phyloP scores from a whole-genome alignment of 2,329 filamentous ascomycete species.

The Neonectria faginata region DNA sequence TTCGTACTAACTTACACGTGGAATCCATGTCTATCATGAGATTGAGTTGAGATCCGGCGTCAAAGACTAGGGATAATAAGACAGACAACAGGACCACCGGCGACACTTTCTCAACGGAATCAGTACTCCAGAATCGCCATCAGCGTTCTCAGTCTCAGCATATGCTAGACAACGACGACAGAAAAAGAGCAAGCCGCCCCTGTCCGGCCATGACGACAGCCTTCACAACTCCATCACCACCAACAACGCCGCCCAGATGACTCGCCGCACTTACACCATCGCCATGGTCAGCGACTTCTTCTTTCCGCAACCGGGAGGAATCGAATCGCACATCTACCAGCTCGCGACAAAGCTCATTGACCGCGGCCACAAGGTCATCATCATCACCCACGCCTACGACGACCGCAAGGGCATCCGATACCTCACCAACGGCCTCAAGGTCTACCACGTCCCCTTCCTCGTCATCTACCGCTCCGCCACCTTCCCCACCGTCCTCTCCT shows the following conservation, averaged over 20 bases:
- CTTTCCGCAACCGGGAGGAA: conserved; percentile 95
- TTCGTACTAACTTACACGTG: conserved; percentile 36
- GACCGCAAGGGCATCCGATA: conserved; percentile 93
- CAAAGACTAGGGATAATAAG: conserved; percentile 20
- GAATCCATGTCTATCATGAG: conserved; percentile 30
- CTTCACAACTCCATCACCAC: conserved; percentile 22
- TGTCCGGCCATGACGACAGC: conserved; percentile 32
- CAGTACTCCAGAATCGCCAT: neutral
- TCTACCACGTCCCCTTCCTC: conserved; percentile 97
- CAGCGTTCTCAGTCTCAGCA: conserved; percentile 14
- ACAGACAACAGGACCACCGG: neutral
- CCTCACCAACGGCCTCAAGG: conserved; percentile 96
- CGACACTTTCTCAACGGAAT: neutral
- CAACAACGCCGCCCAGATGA: conserved; percentile 54
- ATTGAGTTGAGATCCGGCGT: conserved; percentile 25
- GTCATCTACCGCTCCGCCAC: conserved; percentile 94
- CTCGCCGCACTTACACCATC: conserved; percentile 73
- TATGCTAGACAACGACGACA: conserved; percentile 25
- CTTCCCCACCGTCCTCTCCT: conserved; percentile 97
- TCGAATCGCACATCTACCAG: conserved; percentile 99
- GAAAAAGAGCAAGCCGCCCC: neutral
- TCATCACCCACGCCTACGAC: conserved; percentile 95
- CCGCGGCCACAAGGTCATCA: conserved; percentile 96
- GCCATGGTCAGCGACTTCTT: conserved; percentile 99
- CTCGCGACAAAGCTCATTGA: conserved; percentile 96